Base-by-base conservation (phyloP, 2,329 filamentous ascomycete species). In the Fusarium sp. region DNA sequence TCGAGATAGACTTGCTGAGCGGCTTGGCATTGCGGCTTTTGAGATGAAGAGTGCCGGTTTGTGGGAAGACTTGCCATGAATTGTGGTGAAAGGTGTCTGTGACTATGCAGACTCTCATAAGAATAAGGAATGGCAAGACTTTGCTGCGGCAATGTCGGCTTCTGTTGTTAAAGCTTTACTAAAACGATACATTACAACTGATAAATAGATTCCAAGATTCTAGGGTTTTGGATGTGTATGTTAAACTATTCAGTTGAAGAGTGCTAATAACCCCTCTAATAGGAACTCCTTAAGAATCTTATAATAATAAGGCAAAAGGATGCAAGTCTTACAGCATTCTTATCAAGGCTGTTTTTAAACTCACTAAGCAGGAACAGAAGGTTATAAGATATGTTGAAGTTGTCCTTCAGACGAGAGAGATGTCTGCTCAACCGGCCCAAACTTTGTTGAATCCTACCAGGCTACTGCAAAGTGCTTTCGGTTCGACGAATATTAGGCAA, bases 11-110 rank as follows among this genome's bases (percentile, higher is more conserved):
- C 31, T 8, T 36, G 33, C 3, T 2, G 9, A 52, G 9, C 18
- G 1, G 4, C 1, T 52, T n/a, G 49, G 33, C 0, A 52, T 52
- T 3, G 22, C 10, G 10, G 78, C 55, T 2, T 71, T 70, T 25
- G 81, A 81, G 64, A 81, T 80, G 80, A 80, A 81, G 44, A 76
- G 77, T 2, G 78, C 77, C 1, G 80, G 80, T 0, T 58, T 77
- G 0, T 80, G 75, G 76, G 73, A 78, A 5, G 63, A 72, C 1
- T 64, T 83, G 5, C 81, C 81, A 0, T 82, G 80, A 29, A 54
- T 84, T 2, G 75, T 82, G 0, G 79, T 84, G 52, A 82, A 82
- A 8, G 60, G 60, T 6, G 39, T 47, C 5, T 66, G 59, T 2
- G 63, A 58, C 11, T 65, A 65, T 35, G 60, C 45, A 20, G 60